Base-by-base conservation (phyloP, 2,329 filamentous ascomycete species). In the Curvularia sp. region DNA sequence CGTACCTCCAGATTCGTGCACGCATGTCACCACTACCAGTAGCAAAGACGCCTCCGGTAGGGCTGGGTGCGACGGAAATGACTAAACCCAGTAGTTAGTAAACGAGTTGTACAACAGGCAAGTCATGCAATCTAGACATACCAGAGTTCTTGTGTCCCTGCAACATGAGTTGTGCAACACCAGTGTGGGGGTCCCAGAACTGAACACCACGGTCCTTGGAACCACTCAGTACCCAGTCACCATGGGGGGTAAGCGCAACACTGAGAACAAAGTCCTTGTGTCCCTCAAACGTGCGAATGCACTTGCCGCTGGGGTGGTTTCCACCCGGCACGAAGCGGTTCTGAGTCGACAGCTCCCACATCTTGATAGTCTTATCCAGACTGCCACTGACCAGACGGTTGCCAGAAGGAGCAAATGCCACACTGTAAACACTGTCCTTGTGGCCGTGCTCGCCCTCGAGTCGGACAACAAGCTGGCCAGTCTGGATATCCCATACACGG, bases 191-290 rank as follows among this genome's bases (percentile, higher is more conserved):
- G 74, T 99, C 94, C 95, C 95, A 99, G 84, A 99, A 98, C 76
- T 98, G 95, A 22, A 99, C 95, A 49, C 95, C 94, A 51, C 95
- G 88, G 75, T 99, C 95, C 83, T 99, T 99, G 62, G 93, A 97
- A 44, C 95, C 95, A 63, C 92, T 97, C 79, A 99, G 89, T 57
- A 99, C 94, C 95, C 95, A 99, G 71, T 89, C 87, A 63, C 91
- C 91, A 76, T 98, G 93, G 15, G 95, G 95, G 0, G 95, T 98
- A 61, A 98, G 86, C 18, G 95, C 96, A 56, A 99, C 95, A 58
- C 91, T 95, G 44, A 99, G 88, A 60, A 99, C 95, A 74, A 98
- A 99, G 79, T 99, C 95, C 91, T 96, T 91, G 80, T 99, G 95
- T 50, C 95, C 95, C 75, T 98, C 95, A 71, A 98, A 99, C 1